These are phyloP conservation scores for Rhynchosporium graminicola DNA, from an alignment of 2,329 filamentous ascomycete species.

Conservation along the genomic window DNA sequence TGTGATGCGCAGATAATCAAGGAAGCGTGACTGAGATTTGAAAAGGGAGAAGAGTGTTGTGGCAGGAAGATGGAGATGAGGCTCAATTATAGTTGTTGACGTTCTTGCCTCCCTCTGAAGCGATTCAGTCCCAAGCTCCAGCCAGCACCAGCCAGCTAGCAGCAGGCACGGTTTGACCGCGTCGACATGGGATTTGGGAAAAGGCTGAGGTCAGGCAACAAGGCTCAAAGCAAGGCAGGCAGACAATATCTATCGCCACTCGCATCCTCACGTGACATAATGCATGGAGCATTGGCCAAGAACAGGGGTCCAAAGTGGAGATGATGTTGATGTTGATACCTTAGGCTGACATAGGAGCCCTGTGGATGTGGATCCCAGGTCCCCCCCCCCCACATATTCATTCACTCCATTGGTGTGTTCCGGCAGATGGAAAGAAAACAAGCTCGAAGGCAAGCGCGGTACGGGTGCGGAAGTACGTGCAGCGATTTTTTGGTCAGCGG, in stretches of 20 bases:
- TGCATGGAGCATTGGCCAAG: not conserved
- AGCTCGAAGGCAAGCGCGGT: conserved; percentile 6
- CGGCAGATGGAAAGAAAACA: conserved; percentile 1
- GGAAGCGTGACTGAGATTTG: not conserved
- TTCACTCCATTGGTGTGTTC: no score
- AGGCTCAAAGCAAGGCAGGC: not conserved
- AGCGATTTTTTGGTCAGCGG: conserved; percentile 11
- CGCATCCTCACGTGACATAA: no score
- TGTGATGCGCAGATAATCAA: conserved; percentile 18
- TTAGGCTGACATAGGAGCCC: no score
- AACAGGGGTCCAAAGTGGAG: conserved; percentile 9
- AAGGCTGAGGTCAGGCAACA: conserved; percentile 11
- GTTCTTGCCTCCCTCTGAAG: conserved; percentile 16
- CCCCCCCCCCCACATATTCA: no score
- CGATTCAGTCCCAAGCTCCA: conserved; percentile 8
- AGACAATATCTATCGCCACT: no score
- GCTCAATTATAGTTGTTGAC: conserved; percentile 13
- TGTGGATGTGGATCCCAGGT: no score
- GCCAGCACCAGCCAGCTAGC: not conserved
- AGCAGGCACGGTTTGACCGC: conserved; percentile 16
- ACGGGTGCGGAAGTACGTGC: not conserved
- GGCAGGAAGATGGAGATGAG: conserved; percentile 15
- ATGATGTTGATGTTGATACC: no score
- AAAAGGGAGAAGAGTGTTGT: conserved; percentile 11
- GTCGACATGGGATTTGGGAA: conserved; percentile 4